Evolutionary conservation across 1,284 basidiomycete genomes (phyloP), one percentile per base, ranked within the genome.

Genomic region (Kwoniella shivajii): DNA sequence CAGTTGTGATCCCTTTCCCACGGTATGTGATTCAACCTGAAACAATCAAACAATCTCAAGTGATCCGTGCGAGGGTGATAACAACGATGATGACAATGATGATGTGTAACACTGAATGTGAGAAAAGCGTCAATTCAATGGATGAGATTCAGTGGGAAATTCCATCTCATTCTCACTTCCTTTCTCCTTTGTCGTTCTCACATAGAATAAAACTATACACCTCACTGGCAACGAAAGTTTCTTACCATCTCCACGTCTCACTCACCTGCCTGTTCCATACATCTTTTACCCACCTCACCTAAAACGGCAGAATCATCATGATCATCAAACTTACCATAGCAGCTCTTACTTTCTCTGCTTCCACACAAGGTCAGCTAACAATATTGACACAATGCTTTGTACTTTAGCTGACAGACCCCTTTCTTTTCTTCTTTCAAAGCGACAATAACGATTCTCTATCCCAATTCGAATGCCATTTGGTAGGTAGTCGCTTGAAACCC

Each of bases 381-480:
- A 16, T 7, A 9, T 31, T 24, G 20, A 31, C 16, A n/a, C n/a
- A n/a, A n/a, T n/a, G n/a, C n/a, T n/a, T n/a, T n/a, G n/a, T 16
- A n/a, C 26, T 29, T 18, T 4, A 33, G 56, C 56, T 49, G 56
- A 57, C 43, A 7, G n/a, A 34, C 26, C 34, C 7, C 5, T 44
- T 30, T 26, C 33, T 9, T 14, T 5, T 37, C n/a, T 20, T 24
- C 45, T 27, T 31, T 38, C 3, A 34, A 57, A 76, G 74, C 74
- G 27, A 69, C 63, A 30, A 63, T 74, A 44, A 54, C 64, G 22
- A 68, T 76, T 59, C 57, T 71, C 46, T 63, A 65, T 47, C 74
- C 74, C 38, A 56, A 61, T 38, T 63, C 68, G 18, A 54, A 65
- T 18, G 60, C 69, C 29, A 64, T 69, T 24, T 73, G 70, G 72